Evolutionary conservation across 495 filamentous ascomycete species (phyloP), one percentile per base, ranked within the genome.

Genomic region (Talaromyces nanjingensis): DNA sequence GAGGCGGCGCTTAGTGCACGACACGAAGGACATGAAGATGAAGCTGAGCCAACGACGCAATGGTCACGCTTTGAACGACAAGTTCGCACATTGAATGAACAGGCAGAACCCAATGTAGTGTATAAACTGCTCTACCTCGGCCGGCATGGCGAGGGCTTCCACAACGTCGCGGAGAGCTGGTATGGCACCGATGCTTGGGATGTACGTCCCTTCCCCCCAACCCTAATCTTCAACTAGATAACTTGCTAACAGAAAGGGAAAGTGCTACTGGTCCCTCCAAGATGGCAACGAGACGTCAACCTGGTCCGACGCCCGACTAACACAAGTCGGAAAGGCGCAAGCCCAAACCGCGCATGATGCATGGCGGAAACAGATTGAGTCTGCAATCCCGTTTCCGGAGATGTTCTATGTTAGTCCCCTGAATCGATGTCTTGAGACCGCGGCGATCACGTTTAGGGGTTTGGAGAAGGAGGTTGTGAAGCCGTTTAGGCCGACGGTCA

Each of bases 251-350:
- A 12, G 20, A 5, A 27, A 29, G 9, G 53, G 14, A 61, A 61
- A 81, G 78, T 89, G 87, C 71, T 84, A 92, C 76, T 96, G 89
- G 87, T 87, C 89, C 22, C 77, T 83, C 33, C 83, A 86, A 8
- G 82, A 90, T 55, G 90, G 90, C 64, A 89, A 96, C 68, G 82
- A 76, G 24, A 84, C 79, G 5, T 76, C 78, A 9, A 82, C 68
- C 63, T 96, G 91, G 92, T 76, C 81, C 34, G 91, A 96, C 70
- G 87, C 92, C 8, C 77, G 81, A 22, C 79, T 96, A 16, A 92
- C 89, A 2, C 68, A 76, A 0, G 67, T 70, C 18, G 91, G 92
- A n/a, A 81, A 79, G 37, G 65, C 67, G 1, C 89, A 96, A 72
- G 91, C 91, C 24, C 64, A 73, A 24, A 78, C 75, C 16, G 86